Conservation (phyloP, 1,284 basidiomycete species). For the Marasmius fiardii region DNA sequence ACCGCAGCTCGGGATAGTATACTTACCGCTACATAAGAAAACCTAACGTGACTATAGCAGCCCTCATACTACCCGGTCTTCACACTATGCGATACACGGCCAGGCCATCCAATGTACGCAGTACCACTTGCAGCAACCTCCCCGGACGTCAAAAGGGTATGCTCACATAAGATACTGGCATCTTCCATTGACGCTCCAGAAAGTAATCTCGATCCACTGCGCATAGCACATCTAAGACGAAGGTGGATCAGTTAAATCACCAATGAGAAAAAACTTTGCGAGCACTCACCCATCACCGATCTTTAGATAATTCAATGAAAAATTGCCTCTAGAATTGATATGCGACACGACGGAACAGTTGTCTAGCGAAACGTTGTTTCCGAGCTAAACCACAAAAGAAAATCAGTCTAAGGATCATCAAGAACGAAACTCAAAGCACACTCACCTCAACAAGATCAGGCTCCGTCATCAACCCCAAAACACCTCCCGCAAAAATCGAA, state of each 20-base stretch:
- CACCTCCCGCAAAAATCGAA: constrained; percentile 34
- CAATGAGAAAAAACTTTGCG: background rate
- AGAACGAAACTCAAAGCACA: background rate
- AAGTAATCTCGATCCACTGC: constrained; percentile 40
- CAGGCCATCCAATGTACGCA: constrained; percentile 41
- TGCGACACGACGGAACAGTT: constrained; percentile 44
- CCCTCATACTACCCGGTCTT: too few species aligned
- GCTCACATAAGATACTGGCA: constrained; percentile 42
- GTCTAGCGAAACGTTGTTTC: constrained; percentile 36
- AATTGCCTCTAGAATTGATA: constrained; percentile 42
- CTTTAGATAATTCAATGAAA: constrained; percentile 36
- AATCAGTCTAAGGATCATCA: background rate
- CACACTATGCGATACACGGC: background rate
- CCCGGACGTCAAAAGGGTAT: constrained; percentile 43
- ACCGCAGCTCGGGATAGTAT: too few species aligned
- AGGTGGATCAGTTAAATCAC: background rate
- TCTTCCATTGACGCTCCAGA: constrained; percentile 49
- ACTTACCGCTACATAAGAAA: too few species aligned
- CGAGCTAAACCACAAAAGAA: constrained; percentile 25
- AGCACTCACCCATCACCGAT: constrained; percentile 33
- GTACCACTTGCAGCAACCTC: constrained; percentile 38
- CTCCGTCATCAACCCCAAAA: constrained; percentile 38
- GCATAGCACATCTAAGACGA: constrained; percentile 29
- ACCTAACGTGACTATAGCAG: too few species aligned
- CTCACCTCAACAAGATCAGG: constrained; percentile 38